Evolutionary conservation across 768 basidiomycete genomes (phyloP).

Genomic region (Mycena metata): DNA sequence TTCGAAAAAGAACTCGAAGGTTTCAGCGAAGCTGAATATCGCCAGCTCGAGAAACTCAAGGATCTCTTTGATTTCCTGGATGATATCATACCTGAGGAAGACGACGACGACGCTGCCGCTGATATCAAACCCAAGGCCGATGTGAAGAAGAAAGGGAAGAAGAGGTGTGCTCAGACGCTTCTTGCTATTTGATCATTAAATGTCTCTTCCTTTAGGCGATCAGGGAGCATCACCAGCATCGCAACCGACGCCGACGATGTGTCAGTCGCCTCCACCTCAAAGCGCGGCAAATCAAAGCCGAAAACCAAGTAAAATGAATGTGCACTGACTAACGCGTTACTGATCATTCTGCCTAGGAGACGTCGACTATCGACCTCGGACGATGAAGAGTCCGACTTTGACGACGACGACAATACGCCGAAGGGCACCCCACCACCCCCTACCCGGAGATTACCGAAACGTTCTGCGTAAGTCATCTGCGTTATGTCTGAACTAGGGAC

Average conservation of each 20-base stretch:
- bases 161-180: constrained; percentile 50
- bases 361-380: constrained; percentile 68
- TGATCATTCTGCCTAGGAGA: constrained; percentile 53
- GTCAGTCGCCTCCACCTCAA: constrained; percentile 52
- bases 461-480: constrained; percentile 66
- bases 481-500: not conserved
- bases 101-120: constrained; percentile 51
- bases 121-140: constrained; percentile 54
- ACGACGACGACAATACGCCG: constrained; percentile 45
- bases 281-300: constrained; percentile 48
- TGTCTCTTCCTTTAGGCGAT: constrained; percentile 57
- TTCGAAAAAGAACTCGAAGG: constrained; percentile 78
- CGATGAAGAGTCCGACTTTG: constrained; percentile 59
- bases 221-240: constrained; percentile 66
- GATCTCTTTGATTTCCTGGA: constrained; percentile 80
- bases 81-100: constrained; percentile 77
- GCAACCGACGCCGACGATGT: constrained; percentile 55
- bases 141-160: constrained; percentile 61
- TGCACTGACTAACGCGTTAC: not conserved
- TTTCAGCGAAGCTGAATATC: constrained; percentile 79
- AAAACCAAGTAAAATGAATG: constrained; percentile 57
- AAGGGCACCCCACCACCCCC: constrained; percentile 53
- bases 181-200: not conserved
- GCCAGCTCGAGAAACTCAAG: constrained; percentile 72
- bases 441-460: constrained; percentile 66